A percentile compares a stretch with the other conserved stretches of the same genome.
Conservation (phyloP, 148 eudicot genomes). For the Rhododendron simsii region DNA sequence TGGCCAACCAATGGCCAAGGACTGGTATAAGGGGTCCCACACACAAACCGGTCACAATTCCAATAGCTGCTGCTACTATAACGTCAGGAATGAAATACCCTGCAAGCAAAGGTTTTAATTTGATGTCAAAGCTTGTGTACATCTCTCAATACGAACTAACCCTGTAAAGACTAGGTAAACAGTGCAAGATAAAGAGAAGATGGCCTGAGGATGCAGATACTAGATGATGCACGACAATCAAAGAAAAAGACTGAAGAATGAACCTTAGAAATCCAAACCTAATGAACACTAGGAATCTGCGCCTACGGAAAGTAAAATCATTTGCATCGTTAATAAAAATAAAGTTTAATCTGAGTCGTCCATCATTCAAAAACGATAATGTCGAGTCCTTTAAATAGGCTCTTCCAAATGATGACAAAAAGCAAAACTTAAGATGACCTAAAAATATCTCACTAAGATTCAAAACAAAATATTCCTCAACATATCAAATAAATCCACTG, state of each 20-base stretch:
- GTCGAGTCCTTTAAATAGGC: not conserved
- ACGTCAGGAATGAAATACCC: constrained; percentile 80
- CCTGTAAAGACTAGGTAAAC: not conserved
- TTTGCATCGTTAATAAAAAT: not conserved
- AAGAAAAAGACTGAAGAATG: not conserved
- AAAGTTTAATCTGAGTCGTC: not conserved
- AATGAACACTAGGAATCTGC: not conserved
- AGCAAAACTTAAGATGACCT: not conserved
- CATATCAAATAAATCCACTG: not conserved
- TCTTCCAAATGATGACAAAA: not conserved
- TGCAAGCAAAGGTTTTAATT: constrained; percentile 28
- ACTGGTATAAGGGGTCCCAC: constrained; percentile 86
- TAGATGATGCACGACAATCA: not conserved
- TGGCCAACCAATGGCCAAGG: constrained; percentile 74
- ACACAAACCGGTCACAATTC: constrained; percentile 78
- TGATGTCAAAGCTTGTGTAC: constrained; percentile 4
- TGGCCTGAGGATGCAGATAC: not conserved
- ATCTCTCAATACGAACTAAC: not conserved
- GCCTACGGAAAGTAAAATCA: not conserved
- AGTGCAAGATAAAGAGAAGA: not conserved
- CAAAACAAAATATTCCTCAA: not conserved
- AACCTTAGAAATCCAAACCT: not conserved
- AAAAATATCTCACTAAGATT: not conserved
- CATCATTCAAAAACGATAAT: not conserved
- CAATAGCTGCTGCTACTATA: constrained; percentile 67